These are phyloP conservation scores for Claviceps capensis DNA, from an alignment of 2,329 filamentous ascomycete genomes.

Conservation along the genomic window DNA sequence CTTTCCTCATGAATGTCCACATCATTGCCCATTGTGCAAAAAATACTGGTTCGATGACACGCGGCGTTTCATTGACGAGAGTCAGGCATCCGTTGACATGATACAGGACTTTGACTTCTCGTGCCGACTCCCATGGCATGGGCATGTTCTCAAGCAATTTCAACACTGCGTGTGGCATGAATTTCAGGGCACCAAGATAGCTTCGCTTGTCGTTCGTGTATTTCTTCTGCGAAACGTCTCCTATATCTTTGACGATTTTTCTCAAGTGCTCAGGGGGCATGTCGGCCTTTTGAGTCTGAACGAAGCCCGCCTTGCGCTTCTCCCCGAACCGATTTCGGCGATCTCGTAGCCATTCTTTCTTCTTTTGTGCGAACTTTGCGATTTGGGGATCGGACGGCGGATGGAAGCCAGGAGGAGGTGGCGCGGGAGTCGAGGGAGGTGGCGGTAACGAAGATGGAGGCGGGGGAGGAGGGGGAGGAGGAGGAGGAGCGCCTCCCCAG, in stretches of 20 bases:
- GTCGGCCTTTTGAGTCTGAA: conserved; percentile 95
- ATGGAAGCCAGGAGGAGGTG: conserved; percentile 60
- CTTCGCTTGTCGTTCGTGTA: conserved; percentile 98
- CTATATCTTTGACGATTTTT: conserved; percentile 97
- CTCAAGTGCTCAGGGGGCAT: conserved; percentile 97
- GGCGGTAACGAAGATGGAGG: conserved; percentile 43
- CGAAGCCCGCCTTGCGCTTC: conserved; percentile 91
- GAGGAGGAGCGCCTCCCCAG: conserved; percentile 39
- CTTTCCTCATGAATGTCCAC: conserved; percentile 97
- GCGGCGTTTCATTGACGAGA: conserved; percentile 87
- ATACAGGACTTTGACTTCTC: conserved; percentile 95
- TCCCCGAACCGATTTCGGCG: conserved; percentile 91
- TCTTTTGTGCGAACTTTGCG: conserved; percentile 96
- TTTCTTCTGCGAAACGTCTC: conserved; percentile 98
- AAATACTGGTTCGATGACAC: conserved; percentile 95
- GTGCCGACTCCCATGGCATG: conserved; percentile 96
- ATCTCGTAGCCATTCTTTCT: conserved; percentile 91
- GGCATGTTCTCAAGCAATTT: conserved; percentile 99
- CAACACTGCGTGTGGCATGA: conserved; percentile 96
- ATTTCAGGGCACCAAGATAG: conserved; percentile 93
- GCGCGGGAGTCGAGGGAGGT: conserved; percentile 39
- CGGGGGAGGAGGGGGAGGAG: conserved; percentile 44
- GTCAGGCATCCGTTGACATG: conserved; percentile 97
- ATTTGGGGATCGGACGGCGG: conserved; percentile 70
- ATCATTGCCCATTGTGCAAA: conserved; percentile 98